Evolutionary conservation across 176 grass and related monocot genomes (phyloP).

Genomic region (Phoenix roebelenii): DNA sequence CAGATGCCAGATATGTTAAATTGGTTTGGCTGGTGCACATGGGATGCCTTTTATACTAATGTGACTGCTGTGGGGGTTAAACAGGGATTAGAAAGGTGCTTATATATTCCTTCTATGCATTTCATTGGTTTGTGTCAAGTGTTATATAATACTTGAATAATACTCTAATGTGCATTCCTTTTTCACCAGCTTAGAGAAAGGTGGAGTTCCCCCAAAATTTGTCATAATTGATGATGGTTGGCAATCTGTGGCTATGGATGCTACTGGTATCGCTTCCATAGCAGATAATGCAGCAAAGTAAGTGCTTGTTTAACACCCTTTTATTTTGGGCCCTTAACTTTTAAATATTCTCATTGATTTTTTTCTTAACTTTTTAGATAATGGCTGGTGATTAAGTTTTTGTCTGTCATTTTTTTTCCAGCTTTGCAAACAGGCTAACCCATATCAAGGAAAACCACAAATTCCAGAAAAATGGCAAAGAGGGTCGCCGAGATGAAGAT

Average conservation of each 20-base stretch:
- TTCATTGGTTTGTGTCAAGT: not conserved
- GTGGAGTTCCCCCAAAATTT: conserved; percentile 38
- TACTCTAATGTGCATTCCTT: not conserved
- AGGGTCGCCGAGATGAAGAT: too few species aligned
- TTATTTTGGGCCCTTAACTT: too few species aligned
- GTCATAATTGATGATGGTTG: conserved; percentile 62
- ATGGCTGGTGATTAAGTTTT: too few species aligned
- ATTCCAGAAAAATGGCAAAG: conserved; percentile 24
- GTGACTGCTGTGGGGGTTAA: conserved; percentile 32
- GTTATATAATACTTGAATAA: not conserved
- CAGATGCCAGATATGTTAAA: conserved; percentile 35
- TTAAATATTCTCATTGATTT: too few species aligned
- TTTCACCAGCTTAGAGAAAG: conserved; percentile 19
- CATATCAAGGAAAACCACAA: conserved; percentile 40
- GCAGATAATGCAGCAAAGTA: conserved; percentile 74
- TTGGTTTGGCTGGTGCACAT: conserved; percentile 65
- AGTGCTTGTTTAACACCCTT: not conserved
- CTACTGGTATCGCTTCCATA: conserved; percentile 30
- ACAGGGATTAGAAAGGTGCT: conserved; percentile 39
- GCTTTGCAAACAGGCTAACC: conserved; percentile 36
- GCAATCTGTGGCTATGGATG: conserved; percentile 67
- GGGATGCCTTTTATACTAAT: conserved; percentile 68
- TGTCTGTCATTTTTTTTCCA: conserved; percentile 3
- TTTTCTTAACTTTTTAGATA: too few species aligned
- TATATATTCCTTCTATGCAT: too few species aligned